Evolutionary conservation across 495 filamentous ascomycete species (phyloP).

Genomic region (Oidiodendron maius): DNA sequence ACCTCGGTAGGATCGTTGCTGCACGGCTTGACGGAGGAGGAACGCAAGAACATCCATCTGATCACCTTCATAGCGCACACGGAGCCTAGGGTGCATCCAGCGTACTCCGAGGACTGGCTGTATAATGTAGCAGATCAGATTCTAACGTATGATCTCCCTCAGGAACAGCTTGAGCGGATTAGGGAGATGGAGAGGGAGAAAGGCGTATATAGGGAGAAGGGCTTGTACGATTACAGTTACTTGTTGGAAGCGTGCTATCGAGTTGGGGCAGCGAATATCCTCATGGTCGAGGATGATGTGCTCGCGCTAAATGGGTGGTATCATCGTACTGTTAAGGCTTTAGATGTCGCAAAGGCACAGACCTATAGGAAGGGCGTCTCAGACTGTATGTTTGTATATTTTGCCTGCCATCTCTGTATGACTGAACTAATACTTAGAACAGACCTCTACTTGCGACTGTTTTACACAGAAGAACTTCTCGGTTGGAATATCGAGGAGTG

Average conservation of each 20-base stretch:
- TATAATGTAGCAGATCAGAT: not conserved
- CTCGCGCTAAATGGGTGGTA: slow-evolving; percentile 48
- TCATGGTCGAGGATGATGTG: slow-evolving; percentile 51
- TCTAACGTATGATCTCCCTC: slow-evolving; percentile 1
- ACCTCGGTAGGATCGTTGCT: slow-evolving; percentile 4
- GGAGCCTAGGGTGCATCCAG: slow-evolving; percentile 1
- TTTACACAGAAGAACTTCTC: slow-evolving; percentile 34
- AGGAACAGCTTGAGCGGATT: slow-evolving; percentile 3
- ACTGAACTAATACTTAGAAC: slow-evolving; percentile 4
- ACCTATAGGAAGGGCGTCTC: too few relatives aligned
- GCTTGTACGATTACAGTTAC: slow-evolving; percentile 40
- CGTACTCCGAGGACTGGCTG: slow-evolving; percentile 3
- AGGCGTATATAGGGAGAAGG: slow-evolving; percentile 5
- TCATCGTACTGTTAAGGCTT: slow-evolving; percentile 31
- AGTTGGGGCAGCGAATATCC: slow-evolving; percentile 37
- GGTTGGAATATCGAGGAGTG: slow-evolving; percentile 9
- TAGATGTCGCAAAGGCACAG: slow-evolving; percentile 34
- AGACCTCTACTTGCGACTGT: slow-evolving; percentile 48
- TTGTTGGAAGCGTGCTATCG: slow-evolving; percentile 39
- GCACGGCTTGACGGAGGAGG: slow-evolving; percentile 1
- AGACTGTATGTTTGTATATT: too few relatives aligned
- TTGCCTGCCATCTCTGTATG: too few relatives aligned
- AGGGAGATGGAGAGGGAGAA: not conserved
- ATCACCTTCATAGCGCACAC: slow-evolving; percentile 3
- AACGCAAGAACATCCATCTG: slow-evolving; percentile 3